Conservation (phyloP, 768 basidiomycete species). For the Nevesoporus exiguus region DNA sequence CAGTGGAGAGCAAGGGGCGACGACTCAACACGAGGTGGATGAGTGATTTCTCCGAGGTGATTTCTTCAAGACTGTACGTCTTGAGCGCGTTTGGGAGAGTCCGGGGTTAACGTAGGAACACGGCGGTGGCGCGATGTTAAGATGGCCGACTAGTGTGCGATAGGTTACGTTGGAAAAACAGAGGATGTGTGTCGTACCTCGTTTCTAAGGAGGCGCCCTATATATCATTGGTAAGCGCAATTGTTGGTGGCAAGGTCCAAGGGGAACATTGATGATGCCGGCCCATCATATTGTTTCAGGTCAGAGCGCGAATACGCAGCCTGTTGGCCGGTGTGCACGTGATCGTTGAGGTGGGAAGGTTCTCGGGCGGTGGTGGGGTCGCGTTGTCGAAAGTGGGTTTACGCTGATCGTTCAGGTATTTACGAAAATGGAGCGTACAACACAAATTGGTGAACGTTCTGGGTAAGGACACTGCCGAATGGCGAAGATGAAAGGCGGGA, state of each 20-base stretch:
- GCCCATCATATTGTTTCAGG: background rate
- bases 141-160: background rate
- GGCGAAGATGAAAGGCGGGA: background rate
- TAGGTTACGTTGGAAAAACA: constrained; percentile 11
- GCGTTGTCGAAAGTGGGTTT: constrained; percentile 10
- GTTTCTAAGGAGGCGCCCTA: constrained; percentile 29
- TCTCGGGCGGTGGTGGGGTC: constrained; percentile 14
- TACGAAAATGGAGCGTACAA: background rate
- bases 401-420: background rate
- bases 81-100: background rate
- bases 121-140: background rate
- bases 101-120: background rate
- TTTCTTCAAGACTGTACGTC: constrained; percentile 2
- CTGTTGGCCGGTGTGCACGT: constrained; percentile 1
- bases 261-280: background rate
- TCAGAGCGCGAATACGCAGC: background rate
- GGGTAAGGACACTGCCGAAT: constrained; percentile 3
- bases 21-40: background rate
- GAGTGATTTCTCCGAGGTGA: background rate
- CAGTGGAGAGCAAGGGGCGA: constrained; percentile 1
- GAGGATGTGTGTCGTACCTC: constrained; percentile 30
- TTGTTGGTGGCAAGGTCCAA: no score
- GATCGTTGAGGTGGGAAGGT: background rate
- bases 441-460: background rate
- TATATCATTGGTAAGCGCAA: constrained; percentile 20